phyloP scores from a whole-genome alignment of 2,329 filamentous ascomycete genomes.

The Fusarium sambucinum region DNA sequence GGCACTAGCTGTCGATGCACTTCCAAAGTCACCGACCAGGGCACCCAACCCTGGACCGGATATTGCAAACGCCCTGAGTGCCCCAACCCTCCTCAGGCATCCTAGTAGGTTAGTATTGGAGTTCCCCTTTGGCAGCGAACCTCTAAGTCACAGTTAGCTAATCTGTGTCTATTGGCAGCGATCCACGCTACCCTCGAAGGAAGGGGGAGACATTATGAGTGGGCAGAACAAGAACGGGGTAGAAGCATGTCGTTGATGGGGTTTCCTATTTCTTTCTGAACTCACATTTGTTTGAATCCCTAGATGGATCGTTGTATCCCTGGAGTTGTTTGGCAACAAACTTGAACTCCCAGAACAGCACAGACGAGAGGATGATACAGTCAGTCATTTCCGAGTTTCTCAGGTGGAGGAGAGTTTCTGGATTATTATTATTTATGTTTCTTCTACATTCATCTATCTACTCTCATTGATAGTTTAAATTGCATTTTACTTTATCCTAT shows the following conservation, averaged over 20 bases:
- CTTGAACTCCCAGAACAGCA: constrained; percentile 37
- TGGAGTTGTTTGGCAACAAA: constrained; percentile 35
- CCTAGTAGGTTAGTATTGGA: constrained; percentile 45
- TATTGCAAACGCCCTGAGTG: constrained; percentile 50
- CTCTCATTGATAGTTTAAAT: constrained; percentile 31
- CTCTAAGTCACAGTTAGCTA: constrained; percentile 19
- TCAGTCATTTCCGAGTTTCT: constrained; percentile 41
- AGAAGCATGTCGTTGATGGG: constrained; percentile 7
- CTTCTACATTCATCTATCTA: constrained; percentile 28
- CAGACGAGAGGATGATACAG: constrained; percentile 40
- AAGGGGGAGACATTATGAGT: constrained; percentile 44
- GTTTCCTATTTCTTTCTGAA: constrained; percentile 24
- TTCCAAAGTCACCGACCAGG: constrained; percentile 45
- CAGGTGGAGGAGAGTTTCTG: constrained; percentile 3
- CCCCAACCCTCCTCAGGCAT: constrained; percentile 47
- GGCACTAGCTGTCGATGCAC: constrained; percentile 48
- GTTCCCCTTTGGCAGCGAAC: constrained; percentile 16
- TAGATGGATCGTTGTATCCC: constrained; percentile 41
- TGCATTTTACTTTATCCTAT: constrained; percentile 20
- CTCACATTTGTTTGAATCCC: constrained; percentile 20
- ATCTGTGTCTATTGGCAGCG: constrained; percentile 24
- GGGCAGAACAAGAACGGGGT: constrained; percentile 1
- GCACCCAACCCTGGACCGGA: constrained; percentile 50
- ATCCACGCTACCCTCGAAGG: constrained; percentile 41
- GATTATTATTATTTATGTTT: constrained; percentile 7